Conservation (phyloP, 371 early-diverging fungal genomes). For the Sporodiniella umbellata region DNA sequence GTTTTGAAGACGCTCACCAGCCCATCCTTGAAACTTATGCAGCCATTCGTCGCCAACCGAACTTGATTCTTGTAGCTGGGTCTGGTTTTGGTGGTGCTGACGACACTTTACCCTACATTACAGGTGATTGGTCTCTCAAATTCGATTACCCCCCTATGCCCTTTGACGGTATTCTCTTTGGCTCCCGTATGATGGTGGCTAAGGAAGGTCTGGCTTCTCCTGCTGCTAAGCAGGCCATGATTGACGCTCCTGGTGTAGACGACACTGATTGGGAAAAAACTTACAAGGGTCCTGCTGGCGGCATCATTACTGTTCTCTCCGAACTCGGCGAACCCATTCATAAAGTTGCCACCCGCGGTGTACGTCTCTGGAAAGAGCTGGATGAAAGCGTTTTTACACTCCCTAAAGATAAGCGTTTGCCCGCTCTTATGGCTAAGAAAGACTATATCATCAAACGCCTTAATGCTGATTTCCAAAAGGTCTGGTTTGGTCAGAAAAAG, state of each 20-base stretch:
- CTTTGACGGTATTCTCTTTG: conserved; percentile 92
- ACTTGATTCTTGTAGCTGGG: conserved; percentile 90
- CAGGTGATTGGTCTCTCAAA: conserved; percentile 88
- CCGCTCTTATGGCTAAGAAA: conserved; percentile 82
- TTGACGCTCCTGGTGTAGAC: conserved; percentile 84
- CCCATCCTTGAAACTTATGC: conserved; percentile 94
- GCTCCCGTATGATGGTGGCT: conserved; percentile 95
- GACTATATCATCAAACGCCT: conserved; percentile 89
- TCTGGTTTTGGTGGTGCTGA: conserved; percentile 91
- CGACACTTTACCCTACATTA: conserved; percentile 91
- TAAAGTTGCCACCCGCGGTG: conserved; percentile 95
- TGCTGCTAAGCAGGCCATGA: conserved; percentile 90
- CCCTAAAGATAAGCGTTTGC: conserved; percentile 86
- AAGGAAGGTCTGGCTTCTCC: conserved; percentile 85
- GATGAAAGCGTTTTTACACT: conserved; percentile 89
- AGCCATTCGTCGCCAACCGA: conserved; percentile 80
- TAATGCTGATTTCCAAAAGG: conserved; percentile 90
- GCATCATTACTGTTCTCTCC: conserved; percentile 90
- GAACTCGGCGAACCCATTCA: conserved; percentile 97
- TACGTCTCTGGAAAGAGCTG: conserved; percentile 92
- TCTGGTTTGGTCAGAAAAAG: conserved; percentile 93
- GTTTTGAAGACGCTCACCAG: conserved; percentile 93
- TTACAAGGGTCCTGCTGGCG: conserved; percentile 88
- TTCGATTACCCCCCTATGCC: conserved; percentile 94
- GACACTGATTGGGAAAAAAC: conserved; percentile 93